Percentiles rank a stretch among this genome's conserved stretches.
Evolutionary conservation across 257 asterid genomes (phyloP).

Genomic region (Solanum rostratum): DNA sequence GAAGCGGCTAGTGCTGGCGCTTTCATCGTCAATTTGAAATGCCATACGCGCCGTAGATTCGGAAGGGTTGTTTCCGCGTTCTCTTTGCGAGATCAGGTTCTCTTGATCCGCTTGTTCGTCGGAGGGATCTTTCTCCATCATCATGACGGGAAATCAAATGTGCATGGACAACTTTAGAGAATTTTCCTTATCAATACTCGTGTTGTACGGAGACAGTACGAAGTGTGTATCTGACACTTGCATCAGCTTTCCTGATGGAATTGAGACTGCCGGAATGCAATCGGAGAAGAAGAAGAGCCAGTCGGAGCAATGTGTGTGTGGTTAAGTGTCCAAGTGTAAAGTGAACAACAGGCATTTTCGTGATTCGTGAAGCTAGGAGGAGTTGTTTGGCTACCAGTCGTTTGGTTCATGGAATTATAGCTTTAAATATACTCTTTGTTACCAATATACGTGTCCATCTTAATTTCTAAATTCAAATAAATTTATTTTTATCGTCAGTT

Average conservation of each 20-base stretch:
- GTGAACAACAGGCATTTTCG: background rate
- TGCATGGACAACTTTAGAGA: background rate
- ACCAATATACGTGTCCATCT: no score
- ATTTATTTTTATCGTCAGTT: no score
- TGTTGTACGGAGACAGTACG: background rate
- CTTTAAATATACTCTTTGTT: no score
- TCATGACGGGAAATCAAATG: background rate
- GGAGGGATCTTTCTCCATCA: slow-evolving; percentile 51
- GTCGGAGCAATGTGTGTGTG: background rate
- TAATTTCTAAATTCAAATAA: no score
- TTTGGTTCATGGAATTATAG: background rate
- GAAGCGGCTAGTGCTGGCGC: slow-evolving; percentile 14
- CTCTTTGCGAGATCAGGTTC: slow-evolving; percentile 53
- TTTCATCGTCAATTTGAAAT: slow-evolving; percentile 15
- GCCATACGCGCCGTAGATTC: slow-evolving; percentile 20
- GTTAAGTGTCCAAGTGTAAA: background rate
- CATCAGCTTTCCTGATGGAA: background rate
- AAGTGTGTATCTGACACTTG: background rate
- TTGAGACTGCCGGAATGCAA: background rate
- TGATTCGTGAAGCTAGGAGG: background rate
- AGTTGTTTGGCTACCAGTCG: background rate
- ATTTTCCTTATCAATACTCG: background rate
- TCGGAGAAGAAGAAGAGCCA: background rate
- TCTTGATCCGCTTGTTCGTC: slow-evolving; percentile 86
- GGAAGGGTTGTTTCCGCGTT: slow-evolving; percentile 18